Evolutionary conservation across 306 rosid genomes (phyloP), one percentile per base, ranked within the genome.

Genomic region (Glycyrrhiza uralensis): DNA sequence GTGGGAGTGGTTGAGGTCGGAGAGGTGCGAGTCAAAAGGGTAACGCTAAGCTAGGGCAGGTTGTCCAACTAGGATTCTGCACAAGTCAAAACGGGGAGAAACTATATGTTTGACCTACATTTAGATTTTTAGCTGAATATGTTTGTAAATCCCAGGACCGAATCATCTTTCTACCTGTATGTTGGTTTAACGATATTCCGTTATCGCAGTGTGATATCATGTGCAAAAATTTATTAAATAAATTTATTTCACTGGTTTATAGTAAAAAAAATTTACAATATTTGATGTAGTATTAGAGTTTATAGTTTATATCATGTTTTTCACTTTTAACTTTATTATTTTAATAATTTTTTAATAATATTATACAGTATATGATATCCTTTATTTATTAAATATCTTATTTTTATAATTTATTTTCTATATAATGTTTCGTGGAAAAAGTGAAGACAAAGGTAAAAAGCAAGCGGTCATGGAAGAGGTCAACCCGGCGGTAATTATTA

Each of bases 51-150:
- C 69, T 76, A 73, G 76, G 78, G 74, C 66, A 19, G 58, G 20
- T 72, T 74, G 66, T 57, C 62, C 52, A 81, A 32, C 59, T 44
- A 69, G 23, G 74, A 49, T 54, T 29, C 65, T 52, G 71, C 71
- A 20, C 33, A 61, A 47, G 88, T 88, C 88, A 85, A 84, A 80
- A 78, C 66, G 73, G 69, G 50, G 60, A 80, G 68, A 77, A 80
- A 61, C 71, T 59, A 24, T 59, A 24, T 62, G 79, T 23, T 52
- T 36, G 47, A 29, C 69, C 60, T 52, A 33, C 76, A 66, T 66
- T 32, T 52, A 66, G 50, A 30, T 47, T 68, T 69, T 69, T 41
- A 51, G 71, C 35, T 59, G 69, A 76, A 60, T 35, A 5, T 80
- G 87, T 74, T 76, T 72, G 83, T 66, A 52, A 35, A 76, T 80